A percentile compares a stretch with the other conserved stretches of the same genome.
These are phyloP conservation scores for Oryza australiensis DNA, from an alignment of 176 grass and related monocot species.

Conservation along the genomic window DNA sequence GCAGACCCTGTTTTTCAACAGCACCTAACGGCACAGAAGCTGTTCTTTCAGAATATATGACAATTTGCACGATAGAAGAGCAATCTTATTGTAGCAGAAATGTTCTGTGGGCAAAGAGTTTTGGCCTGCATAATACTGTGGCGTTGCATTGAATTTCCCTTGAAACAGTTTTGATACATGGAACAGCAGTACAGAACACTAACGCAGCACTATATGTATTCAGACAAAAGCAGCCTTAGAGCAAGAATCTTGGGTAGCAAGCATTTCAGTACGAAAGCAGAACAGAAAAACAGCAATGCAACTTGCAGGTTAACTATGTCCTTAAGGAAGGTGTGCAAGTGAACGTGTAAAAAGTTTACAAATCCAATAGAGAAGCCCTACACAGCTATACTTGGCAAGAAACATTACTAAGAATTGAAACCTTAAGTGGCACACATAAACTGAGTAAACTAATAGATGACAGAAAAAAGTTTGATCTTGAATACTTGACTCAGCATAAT, in stretches of 20 bases:
- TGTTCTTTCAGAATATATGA: neutral
- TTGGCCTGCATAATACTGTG: neutral
- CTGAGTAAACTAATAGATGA: neutral
- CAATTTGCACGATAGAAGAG: neutral
- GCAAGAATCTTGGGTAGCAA: neutral
- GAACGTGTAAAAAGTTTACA: neutral
- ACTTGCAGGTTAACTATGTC: neutral
- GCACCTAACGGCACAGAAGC: neutral
- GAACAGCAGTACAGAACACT: neutral
- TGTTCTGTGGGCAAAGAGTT: neutral
- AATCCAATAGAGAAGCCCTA: neutral
- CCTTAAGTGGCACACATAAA: neutral
- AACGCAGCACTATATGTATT: neutral
- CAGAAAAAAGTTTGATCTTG: neutral
- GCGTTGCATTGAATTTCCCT: neutral
- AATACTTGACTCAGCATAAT: neutral
- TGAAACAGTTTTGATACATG: neutral
- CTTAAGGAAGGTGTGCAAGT: neutral
- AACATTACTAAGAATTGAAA: neutral
- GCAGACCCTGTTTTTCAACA: neutral
- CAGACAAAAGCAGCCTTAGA: neutral
- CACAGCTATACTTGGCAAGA: neutral
- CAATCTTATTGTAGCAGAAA: neutral
- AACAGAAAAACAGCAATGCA: neutral
- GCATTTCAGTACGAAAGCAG: neutral